Evolutionary conservation across 768 basidiomycete genomes (phyloP), one percentile per base, ranked within the genome.

Genomic region (Termitomyces sp.): DNA sequence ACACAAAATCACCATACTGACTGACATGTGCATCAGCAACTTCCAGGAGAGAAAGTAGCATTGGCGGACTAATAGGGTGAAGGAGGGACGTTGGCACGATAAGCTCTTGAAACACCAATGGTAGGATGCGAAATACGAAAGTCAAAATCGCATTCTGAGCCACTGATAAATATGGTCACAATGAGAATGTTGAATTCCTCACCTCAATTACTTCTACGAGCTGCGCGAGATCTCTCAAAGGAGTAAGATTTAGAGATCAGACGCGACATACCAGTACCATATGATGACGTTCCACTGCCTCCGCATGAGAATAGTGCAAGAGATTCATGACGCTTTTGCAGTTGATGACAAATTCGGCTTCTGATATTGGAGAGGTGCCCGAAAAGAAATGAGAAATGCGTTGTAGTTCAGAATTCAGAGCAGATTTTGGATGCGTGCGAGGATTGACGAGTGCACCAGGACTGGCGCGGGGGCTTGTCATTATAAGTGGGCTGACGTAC

Each of bases 131-230:
- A 30, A 64, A 30, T 22, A 64, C 32, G 36, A 65, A 65, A 28
- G 63, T 58, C 36, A 62, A 64, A 12, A 64, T 58, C 26, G 63
- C 61, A 30, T 61, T 54, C 64, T 65, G 13, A 6, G 18, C 8
- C n/a, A 18, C 8, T 8, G 30, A 30, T 53, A 24, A 46, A 20
- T 13, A 20, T 16, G 3, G 10, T 30, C 16, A 1, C 8, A 45
- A 9, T n/a, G 18, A 30, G 16, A 47, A 52, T 46, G n/a, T 14
- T 2, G 32, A 47, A 6, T 4, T 10, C 5, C 13, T 38, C 54
- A 61, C 64, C 56, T 65, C 64, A 7, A 61, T 43, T 24, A 61
- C 56, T 30, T 63, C 64, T 56, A 65, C 56, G 10, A 65, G 54
- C 64, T 65, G 28, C 26, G 47, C n/a, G 10, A 33, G 35, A 40